Conservation (phyloP, 441 rosid genomes). For the Flueggea neowawraea region DNA sequence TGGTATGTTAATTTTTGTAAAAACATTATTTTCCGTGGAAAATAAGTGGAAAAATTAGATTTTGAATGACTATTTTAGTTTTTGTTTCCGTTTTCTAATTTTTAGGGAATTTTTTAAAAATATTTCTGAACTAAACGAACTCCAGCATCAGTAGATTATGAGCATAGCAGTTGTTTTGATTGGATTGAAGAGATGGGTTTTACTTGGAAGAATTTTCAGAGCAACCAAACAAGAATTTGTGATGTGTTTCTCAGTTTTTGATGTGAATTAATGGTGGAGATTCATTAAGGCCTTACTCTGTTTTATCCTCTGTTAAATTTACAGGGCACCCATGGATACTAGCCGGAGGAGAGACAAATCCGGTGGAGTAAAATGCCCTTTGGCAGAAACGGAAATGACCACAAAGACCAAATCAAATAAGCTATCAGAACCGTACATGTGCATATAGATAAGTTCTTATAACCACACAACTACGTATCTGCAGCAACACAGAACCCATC, state of each 20-base stretch:
- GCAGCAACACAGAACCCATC: too few species aligned
- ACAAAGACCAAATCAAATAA: not conserved
- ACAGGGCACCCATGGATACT: conserved; percentile 88
- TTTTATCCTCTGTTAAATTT: conserved; percentile 1
- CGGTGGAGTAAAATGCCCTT: conserved; percentile 27
- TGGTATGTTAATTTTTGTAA: too few species aligned
- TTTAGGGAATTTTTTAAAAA: too few species aligned
- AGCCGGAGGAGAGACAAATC: conserved; percentile 39
- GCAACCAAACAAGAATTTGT: not conserved
- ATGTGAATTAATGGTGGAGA: too few species aligned
- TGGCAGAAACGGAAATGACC: not conserved
- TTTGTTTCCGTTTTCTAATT: too few species aligned
- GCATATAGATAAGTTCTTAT: not conserved
- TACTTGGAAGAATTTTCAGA: not conserved
- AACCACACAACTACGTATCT: too few species aligned
- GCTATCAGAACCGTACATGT: conserved; percentile 16
- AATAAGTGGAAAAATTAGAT: too few species aligned
- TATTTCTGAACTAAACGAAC: too few species aligned
- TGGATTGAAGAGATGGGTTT: not conserved
- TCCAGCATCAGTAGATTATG: too few species aligned
- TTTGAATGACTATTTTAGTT: too few species aligned
- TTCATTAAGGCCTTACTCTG: not conserved
- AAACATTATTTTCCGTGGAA: too few species aligned
- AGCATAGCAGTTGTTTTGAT: not conserved
- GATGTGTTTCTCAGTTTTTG: too few species aligned